Percentiles rank a stretch among this genome's conserved stretches.
Evolutionary conservation across 768 basidiomycete species (phyloP).

Genomic region (Leccinum sublutescens): DNA sequence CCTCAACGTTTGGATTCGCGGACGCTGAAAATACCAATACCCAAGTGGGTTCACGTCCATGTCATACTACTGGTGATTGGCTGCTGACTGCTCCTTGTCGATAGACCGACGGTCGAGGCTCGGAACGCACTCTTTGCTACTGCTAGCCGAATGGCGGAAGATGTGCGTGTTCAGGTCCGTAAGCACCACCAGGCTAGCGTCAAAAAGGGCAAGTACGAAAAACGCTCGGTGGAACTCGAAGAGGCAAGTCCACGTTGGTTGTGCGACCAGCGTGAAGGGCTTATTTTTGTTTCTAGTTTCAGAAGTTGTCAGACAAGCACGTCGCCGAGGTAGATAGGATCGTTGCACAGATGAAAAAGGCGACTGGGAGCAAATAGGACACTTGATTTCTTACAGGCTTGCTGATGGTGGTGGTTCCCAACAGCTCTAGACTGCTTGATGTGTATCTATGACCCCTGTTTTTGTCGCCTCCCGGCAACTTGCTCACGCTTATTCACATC

Average conservation of each 20-base stretch:
- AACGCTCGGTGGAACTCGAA: constrained; percentile 66
- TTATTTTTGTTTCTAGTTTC: constrained; percentile 50
- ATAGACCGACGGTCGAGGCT: constrained; percentile 76
- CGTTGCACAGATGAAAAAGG: constrained; percentile 61
- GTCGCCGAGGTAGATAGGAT: constrained; percentile 66
- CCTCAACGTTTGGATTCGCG: constrained; percentile 70
- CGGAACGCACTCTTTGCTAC: constrained; percentile 52
- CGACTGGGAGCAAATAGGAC: constrained; percentile 35
- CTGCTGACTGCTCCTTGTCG: background rate
- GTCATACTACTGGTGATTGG: background rate
- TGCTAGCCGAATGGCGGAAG: constrained; percentile 68
- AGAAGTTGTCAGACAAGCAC: constrained; percentile 64
- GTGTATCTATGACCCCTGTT: background rate
- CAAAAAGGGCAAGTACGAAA: constrained; percentile 68
- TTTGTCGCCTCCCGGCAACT: background rate
- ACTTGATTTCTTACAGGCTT: background rate
- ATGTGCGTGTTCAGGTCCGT: constrained; percentile 71
- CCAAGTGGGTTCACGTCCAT: constrained; percentile 50
- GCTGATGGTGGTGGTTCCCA: background rate
- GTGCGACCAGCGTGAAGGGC: background rate
- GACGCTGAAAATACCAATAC: constrained; percentile 78
- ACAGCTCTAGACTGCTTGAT: background rate
- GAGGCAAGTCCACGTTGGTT: constrained; percentile 39
- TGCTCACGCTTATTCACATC: background rate
- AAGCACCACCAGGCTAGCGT: constrained; percentile 64